A percentile compares a stretch with the other conserved stretches of the same genome.
Evolutionary conservation across 2,329 filamentous ascomycete species (phyloP).

Genomic region (Capronia americana): DNA sequence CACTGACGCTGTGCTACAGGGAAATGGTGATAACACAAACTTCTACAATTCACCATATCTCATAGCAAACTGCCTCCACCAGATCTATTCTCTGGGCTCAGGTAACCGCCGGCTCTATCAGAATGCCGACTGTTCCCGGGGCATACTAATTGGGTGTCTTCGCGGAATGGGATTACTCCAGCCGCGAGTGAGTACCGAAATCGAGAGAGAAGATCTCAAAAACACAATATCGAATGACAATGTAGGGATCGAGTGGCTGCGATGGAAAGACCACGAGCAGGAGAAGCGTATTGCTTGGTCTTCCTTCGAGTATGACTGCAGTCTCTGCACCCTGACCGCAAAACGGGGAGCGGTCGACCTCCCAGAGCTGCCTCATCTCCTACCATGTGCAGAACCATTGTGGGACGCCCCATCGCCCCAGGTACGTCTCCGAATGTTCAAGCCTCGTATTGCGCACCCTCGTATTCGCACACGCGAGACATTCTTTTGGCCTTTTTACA

Average conservation of each 20-base stretch:
- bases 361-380: slow-evolving; percentile 30
- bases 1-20: slow-evolving; percentile 11
- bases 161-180: slow-evolving; percentile 33
- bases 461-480: not conserved
- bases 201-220: slow-evolving; percentile 27
- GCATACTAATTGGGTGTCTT: slow-evolving; percentile 33
- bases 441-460: not conserved
- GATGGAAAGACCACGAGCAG: slow-evolving; percentile 33
- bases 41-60: slow-evolving; percentile 28
- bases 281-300: slow-evolving; percentile 34
- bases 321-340: slow-evolving; percentile 32
- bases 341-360: slow-evolving; percentile 33
- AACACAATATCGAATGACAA: slow-evolving; percentile 17
- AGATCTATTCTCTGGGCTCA: slow-evolving; percentile 33
- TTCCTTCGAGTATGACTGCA: slow-evolving; percentile 35
- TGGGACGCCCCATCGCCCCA: slow-evolving; percentile 28
- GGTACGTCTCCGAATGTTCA: not conserved
- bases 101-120: slow-evolving; percentile 33
- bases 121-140: slow-evolving; percentile 32
- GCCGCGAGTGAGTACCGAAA: slow-evolving; percentile 30
- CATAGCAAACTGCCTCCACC: slow-evolving; percentile 23
- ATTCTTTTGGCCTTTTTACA: not conserved
- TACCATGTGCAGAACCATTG: slow-evolving; percentile 32
- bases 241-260: slow-evolving; percentile 22
- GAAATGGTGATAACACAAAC: slow-evolving; percentile 30